Evolutionary conservation across 2,329 filamentous ascomycete species (phyloP), one percentile per base, ranked within the genome.

Genomic region (Aureobasidium sp.): DNA sequence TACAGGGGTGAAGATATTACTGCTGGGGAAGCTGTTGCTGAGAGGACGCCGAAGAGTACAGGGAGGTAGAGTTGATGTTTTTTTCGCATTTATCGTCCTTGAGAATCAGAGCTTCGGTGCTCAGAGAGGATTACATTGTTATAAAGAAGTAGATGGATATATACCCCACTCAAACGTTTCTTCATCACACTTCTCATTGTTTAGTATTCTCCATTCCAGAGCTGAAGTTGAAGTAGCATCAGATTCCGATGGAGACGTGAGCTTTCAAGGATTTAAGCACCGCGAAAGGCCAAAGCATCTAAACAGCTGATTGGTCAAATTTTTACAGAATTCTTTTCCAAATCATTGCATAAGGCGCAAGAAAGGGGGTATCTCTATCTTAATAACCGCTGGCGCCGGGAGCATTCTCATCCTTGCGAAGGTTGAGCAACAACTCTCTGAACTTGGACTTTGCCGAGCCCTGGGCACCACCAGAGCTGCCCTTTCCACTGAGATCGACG

Each of bases 381-480:
- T 66, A 71, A 76, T 68, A 79, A 65, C 73, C 84, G 70, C 72
- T 81, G 29, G 82, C 81, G 48, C 84, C 84, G 6, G 84, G 85
- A n/a, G 85, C 84, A 67, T 95, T 95, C 78, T 96, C 89, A 69
- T 99, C 94, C 80, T 97, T 97, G 78, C 87, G 87, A 77, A 99
- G 78, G 75, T 86, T 92, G 69, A 92, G 77, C 70, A 99, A 79
- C 72, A 97, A 72, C 78, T 97, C 93, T 68, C 94, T 87, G 83
- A 99, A 97, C 67, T 91, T 90, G 76, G 95, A 91, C 83, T 99
- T 99, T 70, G 93, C 92, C 64, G 90, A 95, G 50, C 92, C 93
- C 64, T 86, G 87, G 47, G 90, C 91, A 71, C 92, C 93, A 63
- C 93, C 92, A 76, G 87, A 89, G 64, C 84, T 79, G 15, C 93